Evolutionary conservation across 2,329 filamentous ascomycete species (phyloP).

Genomic region (Hymenoscyphus fructigenus): DNA sequence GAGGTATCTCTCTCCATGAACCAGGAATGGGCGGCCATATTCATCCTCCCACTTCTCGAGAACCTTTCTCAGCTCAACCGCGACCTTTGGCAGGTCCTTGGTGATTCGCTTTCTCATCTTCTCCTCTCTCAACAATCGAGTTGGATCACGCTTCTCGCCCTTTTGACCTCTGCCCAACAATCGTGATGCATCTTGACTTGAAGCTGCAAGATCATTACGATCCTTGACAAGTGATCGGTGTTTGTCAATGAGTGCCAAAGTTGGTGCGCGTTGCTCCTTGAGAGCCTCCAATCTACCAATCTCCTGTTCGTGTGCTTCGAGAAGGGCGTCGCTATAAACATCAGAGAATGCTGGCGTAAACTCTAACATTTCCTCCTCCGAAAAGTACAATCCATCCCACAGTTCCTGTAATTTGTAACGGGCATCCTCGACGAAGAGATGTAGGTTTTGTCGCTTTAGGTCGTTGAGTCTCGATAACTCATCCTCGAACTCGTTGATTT

Average conservation of each 20-base stretch:
- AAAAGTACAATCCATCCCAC: slow-evolving; percentile 92
- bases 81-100: slow-evolving; percentile 92
- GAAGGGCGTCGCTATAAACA: slow-evolving; percentile 91
- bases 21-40: slow-evolving; percentile 87
- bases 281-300: slow-evolving; percentile 78
- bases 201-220: slow-evolving; percentile 81
- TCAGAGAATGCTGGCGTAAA: slow-evolving; percentile 97
- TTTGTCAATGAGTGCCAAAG: slow-evolving; percentile 76
- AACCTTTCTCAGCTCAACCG: slow-evolving; percentile 76
- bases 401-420: slow-evolving; percentile 87
- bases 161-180: slow-evolving; percentile 89
- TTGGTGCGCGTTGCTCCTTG: slow-evolving; percentile 83
- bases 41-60: slow-evolving; percentile 90
- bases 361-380: slow-evolving; percentile 97
- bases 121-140: slow-evolving; percentile 89
- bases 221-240: slow-evolving; percentile 82
- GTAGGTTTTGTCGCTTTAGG: slow-evolving; percentile 90
- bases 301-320: slow-evolving; percentile 93
- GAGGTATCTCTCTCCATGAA: slow-evolving; percentile 88
- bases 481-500: slow-evolving; percentile 95
- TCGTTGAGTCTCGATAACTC: slow-evolving; percentile 85
- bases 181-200: slow-evolving; percentile 91
- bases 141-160: slow-evolving; percentile 91
- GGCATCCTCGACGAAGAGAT: slow-evolving; percentile 93
- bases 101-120: slow-evolving; percentile 98